Conservation (phyloP, 345 rosid genomes). For the Cardamine occulta region DNA sequence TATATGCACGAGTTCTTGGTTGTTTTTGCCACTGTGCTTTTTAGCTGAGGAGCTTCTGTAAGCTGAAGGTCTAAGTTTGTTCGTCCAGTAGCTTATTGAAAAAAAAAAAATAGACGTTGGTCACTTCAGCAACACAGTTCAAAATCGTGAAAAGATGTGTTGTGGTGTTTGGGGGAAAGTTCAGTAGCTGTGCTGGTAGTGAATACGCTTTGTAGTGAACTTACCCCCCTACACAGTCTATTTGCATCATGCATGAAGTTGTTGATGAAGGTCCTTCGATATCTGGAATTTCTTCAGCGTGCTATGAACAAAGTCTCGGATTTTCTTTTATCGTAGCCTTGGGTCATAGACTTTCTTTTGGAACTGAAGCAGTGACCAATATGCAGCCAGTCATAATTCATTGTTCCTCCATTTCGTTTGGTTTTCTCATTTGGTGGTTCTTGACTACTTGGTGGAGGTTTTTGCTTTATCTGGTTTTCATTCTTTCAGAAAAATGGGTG, state of each 20-base stretch:
- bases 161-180: conserved; percentile 19
- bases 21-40: conserved; percentile 22
- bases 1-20: conserved; percentile 11
- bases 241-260: conserved; percentile 29
- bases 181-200: conserved; percentile 27
- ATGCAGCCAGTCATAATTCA: conserved; percentile 46
- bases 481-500: conserved; percentile 37
- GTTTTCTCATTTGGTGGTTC: conserved; percentile 52
- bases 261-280: conserved; percentile 43
- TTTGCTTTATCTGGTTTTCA: conserved; percentile 40
- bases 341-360: conserved; percentile 35
- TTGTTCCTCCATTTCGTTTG: conserved; percentile 44
- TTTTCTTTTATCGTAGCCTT: conserved; percentile 51
- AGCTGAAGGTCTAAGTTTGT: conserved; percentile 33
- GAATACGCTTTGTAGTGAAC: not conserved
- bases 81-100: not conserved
- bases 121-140: not conserved
- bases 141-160: conserved; percentile 1
- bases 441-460: conserved; percentile 46
- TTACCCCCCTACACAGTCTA: conserved; percentile 5
- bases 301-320: conserved; percentile 42
- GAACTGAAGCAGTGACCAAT: conserved; percentile 52
- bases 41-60: conserved; percentile 50
- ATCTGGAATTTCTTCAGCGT: conserved; percentile 46
- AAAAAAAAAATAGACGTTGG: not conserved